Evolutionary conservation across 2,329 filamentous ascomycete genomes (phyloP), one percentile per base, ranked within the genome.

Genomic region (Calonectria hawksworthii): DNA sequence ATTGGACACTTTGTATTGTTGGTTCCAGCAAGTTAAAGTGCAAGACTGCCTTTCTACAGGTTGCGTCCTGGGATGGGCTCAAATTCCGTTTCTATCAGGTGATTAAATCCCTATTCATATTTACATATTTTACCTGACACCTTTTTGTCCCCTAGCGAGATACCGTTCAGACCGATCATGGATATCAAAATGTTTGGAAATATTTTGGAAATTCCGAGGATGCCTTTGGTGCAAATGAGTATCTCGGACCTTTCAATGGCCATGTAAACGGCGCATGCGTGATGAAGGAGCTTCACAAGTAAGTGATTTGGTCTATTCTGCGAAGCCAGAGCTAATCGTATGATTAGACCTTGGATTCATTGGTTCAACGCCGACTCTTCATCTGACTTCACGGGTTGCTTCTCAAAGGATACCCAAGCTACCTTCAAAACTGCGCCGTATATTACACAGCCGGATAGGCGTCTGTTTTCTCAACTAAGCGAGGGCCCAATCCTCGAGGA

Each of bases 231-330:
- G 14, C 14, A 23, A 63, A 36, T 23, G 36, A 59, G 21, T 74
- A 74, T 41, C 72, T 74, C 3, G 72, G 72, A 9, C 72, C 72
- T 3, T 74, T 74, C n/a, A 74, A 74, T 70, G 72, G 72, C 28
- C 72, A 74, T 41, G 72, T 74, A 28, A 74, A 74, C 26, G 72
- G 72, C 8, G 61, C 66, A 1, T 70, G 66, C 36, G 64, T 74
- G n/a, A 74, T 74, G 72, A 74, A 74, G 38, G 72, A 74, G 23
- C 32, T 74, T 32, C 67, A 38, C 30, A 23, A 59, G 72, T 74
- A 66, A 51, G 66, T 47, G 3, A 14, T 4, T 9, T 5, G 1
- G 21, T 30, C 28, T 30, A 54, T 9, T 26, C 9, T n/a, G 26
- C 18, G 44, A 56, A n/a, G 1, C 28, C 30, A 11, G 10, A 41